A percentile compares a stretch with the other conserved stretches of the same genome.
Evolutionary conservation across 1,139 yeast genomes (phyloP).

Genomic region (Lodderomyces metapsilosis): DNA sequence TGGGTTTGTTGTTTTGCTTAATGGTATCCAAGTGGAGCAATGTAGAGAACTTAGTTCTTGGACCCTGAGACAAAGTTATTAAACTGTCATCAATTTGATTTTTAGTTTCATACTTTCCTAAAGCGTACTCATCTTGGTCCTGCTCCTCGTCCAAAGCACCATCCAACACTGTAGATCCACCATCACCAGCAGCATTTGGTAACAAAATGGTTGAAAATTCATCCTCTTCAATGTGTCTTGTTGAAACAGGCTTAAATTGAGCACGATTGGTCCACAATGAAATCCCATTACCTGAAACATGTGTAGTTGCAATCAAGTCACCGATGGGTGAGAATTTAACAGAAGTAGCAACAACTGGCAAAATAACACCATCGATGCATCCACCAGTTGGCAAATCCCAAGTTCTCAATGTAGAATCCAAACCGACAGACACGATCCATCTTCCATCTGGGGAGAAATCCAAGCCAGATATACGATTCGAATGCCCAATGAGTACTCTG

Average conservation of each 20-base stretch:
- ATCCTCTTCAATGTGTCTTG: conserved; percentile 73
- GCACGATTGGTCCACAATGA: conserved; percentile 91
- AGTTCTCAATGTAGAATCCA: conserved; percentile 87
- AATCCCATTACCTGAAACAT: conserved; percentile 87
- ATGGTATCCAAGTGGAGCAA: conserved; percentile 80
- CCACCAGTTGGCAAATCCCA: conserved; percentile 99
- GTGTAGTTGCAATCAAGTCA: conserved; percentile 90
- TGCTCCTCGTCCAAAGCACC: conserved; percentile 57
- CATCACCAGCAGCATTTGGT: conserved; percentile 85
- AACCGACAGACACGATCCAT: conserved; percentile 83
- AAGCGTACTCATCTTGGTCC: conserved; percentile 27
- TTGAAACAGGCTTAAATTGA: conserved; percentile 73
- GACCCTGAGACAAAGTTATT: conserved; percentile 72
- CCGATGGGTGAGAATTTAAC: conserved; percentile 85
- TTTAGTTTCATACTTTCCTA: conserved; percentile 40
- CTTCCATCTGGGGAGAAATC: conserved; percentile 96
- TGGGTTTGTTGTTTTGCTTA: conserved; percentile 84
- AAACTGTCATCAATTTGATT: conserved; percentile 65
- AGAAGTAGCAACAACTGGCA: conserved; percentile 76
- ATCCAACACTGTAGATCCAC: conserved; percentile 71
- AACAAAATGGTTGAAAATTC: conserved; percentile 59
- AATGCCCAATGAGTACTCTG: conserved; percentile 87
- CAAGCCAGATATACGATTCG: conserved; percentile 81
- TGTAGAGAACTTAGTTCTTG: conserved; percentile 77
- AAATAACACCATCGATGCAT: conserved; percentile 86